Conservation (phyloP, 2,329 filamentous ascomycete genomes). For the Exophiala spinifera region DNA sequence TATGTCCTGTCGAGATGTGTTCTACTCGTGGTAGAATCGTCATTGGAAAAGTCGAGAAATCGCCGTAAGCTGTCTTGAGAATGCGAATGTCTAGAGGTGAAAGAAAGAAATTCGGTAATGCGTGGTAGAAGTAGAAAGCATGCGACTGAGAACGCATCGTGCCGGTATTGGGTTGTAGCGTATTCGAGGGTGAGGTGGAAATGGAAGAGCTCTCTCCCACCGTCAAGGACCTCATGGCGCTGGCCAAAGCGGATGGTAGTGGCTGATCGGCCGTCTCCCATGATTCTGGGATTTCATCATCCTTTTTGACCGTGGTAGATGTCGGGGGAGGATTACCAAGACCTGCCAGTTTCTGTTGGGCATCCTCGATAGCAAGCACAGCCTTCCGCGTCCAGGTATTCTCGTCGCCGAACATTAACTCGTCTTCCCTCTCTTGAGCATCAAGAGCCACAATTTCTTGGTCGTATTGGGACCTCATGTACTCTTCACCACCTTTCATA, state of each 20-base stretch:
- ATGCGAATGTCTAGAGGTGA: conserved; percentile 90
- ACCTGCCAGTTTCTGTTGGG: conserved; percentile 70
- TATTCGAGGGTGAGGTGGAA: conserved; percentile 1
- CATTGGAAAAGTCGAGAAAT: conserved; percentile 77
- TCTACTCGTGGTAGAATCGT: conserved; percentile 84
- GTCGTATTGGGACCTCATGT: conserved; percentile 79
- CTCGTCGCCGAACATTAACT: conserved; percentile 86
- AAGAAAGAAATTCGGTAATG: conserved; percentile 81
- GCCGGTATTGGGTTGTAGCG: conserved; percentile 6
- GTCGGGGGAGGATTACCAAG: conserved; percentile 63
- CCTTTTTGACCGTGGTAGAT: conserved; percentile 25
- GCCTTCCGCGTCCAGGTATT: conserved; percentile 90
- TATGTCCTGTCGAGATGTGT: conserved; percentile 81
- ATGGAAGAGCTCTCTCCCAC: conserved; percentile 26
- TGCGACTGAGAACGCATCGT: conserved; percentile 12
- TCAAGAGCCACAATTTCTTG: conserved; percentile 71
- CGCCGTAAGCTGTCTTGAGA: conserved; percentile 80
- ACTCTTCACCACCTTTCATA: conserved; percentile 88
- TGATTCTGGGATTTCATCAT: conserved; percentile 14
- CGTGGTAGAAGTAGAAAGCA: conserved; percentile 76
- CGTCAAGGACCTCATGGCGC: conserved; percentile 30
- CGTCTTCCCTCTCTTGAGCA: conserved; percentile 80
- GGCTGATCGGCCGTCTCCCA: conserved; percentile 18
- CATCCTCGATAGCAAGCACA: conserved; percentile 67
- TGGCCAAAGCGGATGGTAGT: conserved; percentile 26